A percentile compares a stretch with the other conserved stretches of the same genome.
Conservation (phyloP, 179 eudicot genomes). For the Vitellaria paradoxa region DNA sequence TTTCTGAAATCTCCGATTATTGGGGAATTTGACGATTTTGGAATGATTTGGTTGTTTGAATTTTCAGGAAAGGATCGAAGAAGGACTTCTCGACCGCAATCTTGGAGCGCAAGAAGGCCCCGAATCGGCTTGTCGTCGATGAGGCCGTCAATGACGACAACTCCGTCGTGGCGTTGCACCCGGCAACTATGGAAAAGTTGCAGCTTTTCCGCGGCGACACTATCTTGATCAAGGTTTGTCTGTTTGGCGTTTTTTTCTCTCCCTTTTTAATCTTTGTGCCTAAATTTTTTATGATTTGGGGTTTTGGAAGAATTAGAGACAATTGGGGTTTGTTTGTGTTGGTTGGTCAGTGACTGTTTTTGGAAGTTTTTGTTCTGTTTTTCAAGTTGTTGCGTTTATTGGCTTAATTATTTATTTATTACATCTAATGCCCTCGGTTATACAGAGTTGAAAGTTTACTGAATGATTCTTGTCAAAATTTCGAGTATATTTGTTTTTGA, state of each 20-base stretch:
- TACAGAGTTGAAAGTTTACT: background rate
- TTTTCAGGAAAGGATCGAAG: constrained; percentile 36
- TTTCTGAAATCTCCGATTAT: background rate
- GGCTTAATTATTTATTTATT: background rate
- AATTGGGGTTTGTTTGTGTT: background rate
- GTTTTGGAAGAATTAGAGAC: background rate
- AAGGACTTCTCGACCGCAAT: constrained; percentile 49
- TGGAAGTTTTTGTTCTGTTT: background rate
- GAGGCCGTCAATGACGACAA: constrained; percentile 53
- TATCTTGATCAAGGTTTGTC: constrained; percentile 36
- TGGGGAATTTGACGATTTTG: background rate
- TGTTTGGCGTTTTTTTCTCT: background rate
- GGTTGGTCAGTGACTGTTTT: background rate
- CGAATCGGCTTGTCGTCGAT: constrained; percentile 42
- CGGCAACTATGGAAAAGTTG: constrained; percentile 49
- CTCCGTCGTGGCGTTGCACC: constrained; percentile 44
- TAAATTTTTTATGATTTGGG: background rate
- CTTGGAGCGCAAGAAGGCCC: constrained; percentile 41
- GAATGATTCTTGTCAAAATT: background rate
- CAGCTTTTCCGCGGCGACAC: constrained; percentile 53
- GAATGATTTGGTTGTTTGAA: background rate
- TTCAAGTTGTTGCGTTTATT: background rate
- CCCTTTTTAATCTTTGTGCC: background rate
- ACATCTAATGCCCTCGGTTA: background rate
- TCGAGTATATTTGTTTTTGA: background rate